Percentiles rank a stretch among this genome's conserved stretches.
phyloP scores from a whole-genome alignment of 1,284 basidiomycete species.

The Boletellus deceptivus region DNA sequence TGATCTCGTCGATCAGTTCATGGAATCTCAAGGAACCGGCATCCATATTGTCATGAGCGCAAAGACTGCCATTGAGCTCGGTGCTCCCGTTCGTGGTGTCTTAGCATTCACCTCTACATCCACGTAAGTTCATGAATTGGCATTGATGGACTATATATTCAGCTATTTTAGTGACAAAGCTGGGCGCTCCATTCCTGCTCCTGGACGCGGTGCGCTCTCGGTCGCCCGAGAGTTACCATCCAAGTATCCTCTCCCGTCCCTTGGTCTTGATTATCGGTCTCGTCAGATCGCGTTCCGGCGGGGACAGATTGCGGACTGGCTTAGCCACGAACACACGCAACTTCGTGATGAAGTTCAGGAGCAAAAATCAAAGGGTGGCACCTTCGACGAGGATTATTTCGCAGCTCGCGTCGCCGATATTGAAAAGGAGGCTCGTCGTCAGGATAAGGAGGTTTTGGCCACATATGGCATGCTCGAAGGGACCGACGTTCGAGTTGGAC shows the following conservation, averaged over 20 bases:
- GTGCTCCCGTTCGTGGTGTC: conserved; percentile 90
- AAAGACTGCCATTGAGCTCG: conserved; percentile 92
- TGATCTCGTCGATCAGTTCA: conserved; percentile 57
- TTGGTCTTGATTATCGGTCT: conserved; percentile 83
- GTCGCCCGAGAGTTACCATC: conserved; percentile 81
- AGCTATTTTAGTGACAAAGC: conserved; percentile 75
- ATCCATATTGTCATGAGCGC: conserved; percentile 97
- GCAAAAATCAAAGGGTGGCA: conserved; percentile 54
- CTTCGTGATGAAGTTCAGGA: conserved; percentile 76
- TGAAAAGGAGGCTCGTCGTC: conserved; percentile 84
- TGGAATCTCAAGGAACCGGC: conserved; percentile 97
- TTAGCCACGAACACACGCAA: conserved; percentile 81
- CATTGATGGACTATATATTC: conserved; percentile 9
- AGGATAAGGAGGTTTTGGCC: conserved; percentile 87
- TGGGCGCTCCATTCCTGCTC: conserved; percentile 91
- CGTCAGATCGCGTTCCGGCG: conserved; percentile 93
- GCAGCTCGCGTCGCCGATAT: conserved; percentile 75
- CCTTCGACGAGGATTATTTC: conserved; percentile 68
- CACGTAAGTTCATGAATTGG: conserved; percentile 55
- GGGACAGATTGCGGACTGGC: conserved; percentile 91
- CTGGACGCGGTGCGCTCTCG: conserved; percentile 85
- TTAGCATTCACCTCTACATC: conserved; percentile 97
- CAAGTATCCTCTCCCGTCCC: conserved; percentile 71
- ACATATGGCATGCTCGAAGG: conserved; percentile 97
- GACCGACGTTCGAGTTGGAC: conserved; percentile 79